Base-by-base conservation (phyloP, 2,329 filamentous ascomycete species). In the Karstenula rhodostoma region DNA sequence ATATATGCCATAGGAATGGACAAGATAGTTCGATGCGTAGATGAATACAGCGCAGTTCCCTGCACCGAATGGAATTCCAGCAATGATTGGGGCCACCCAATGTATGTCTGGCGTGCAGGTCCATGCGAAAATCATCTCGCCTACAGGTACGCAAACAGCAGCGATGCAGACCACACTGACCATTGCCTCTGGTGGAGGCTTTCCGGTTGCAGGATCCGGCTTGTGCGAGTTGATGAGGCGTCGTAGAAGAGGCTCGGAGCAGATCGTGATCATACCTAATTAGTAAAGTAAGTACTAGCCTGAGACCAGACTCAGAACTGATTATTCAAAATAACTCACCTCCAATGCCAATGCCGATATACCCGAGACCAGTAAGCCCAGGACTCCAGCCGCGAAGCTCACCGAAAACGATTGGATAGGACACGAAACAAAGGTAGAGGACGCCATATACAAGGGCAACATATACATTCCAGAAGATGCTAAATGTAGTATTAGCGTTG, bases 121-220 rank as follows among this genome's bases (percentile, higher is more conserved):
- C 93, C 93, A 97, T 0, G 91, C 88, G 72, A 97, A 97, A 76
- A 89, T 90, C 25, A 97, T 85, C 77, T 97, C 90, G 17, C 93
- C 94, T 3, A 92, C 76, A 0, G 93, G 90, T 0, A 91, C 88
- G 0, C 92, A 80, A 1, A 96, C 74, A 0, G 92, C 87, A 3
- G 90, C 92, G 27, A 96, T 86, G 67, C 89, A 92, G 71, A 97
- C 90, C 58, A 95, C 85, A 44, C 88, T 86, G 4, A 94, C 92
- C 65, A 91, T 92, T 0, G 93, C 90, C 78, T 97, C 94, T 0
- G 93, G 93, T 0, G 86, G 83, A 0, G 87, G 85, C 40, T 87
- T 88, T 12, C 91, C 91, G 0, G 92, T 96, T 52, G 85, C 84
- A 0, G 91, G 90, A 69, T 97, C 92, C 33, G 85, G 85, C 58